Base-by-base conservation (phyloP, 2,329 filamentous ascomycete species). In the Monosporascus sp. region DNA sequence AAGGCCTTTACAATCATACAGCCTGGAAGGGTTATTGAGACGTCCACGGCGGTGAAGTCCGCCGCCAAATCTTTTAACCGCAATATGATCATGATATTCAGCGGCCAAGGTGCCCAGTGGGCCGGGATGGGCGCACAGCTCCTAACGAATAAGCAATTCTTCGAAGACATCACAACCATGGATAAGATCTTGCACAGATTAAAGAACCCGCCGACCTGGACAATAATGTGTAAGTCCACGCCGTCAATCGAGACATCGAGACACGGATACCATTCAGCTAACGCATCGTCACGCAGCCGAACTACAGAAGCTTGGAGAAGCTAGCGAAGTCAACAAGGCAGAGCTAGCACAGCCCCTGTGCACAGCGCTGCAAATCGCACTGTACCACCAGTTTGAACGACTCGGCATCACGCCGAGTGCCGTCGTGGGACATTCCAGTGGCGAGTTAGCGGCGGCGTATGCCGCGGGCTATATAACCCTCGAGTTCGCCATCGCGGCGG, bases 401-500 rank as follows among this genome's bases (percentile, higher is more conserved):
- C 64, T 64, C 50, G 65, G 68, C 0, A 56, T 78, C 26, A 49
- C 44, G 1, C 70, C 73, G 0, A 27, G 59, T 7, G 68, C 64
- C 1, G 70, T 73, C 0, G 66, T 76, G 3, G 76, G 75, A 1
- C 76, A 78, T 53, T 75, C 71, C 0, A 67, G 62, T 2, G 76
- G 76, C 1, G 76, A 78, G 54, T 74, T 77, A 36, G 74, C 69
- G 0, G 76, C 74, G 1, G 74, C 75, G 0, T 77, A 77, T 47
- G 71, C 73, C 1, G 64, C 69, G 0, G 72, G 74, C 1, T 54
- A 60, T 1, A 53, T 78, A 4, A 64, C 69, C 0, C 59, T 65
- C 1, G 54, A 64, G 17, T 67, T 70, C 5, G 73, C 75, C 7
- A 70, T 76, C 48, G 62, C 61, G 2, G 59, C 68, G 0, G 72